These are phyloP conservation scores for Colletotrichum trifolii DNA, from an alignment of 2,329 filamentous ascomycete species.

Conservation along the genomic window DNA sequence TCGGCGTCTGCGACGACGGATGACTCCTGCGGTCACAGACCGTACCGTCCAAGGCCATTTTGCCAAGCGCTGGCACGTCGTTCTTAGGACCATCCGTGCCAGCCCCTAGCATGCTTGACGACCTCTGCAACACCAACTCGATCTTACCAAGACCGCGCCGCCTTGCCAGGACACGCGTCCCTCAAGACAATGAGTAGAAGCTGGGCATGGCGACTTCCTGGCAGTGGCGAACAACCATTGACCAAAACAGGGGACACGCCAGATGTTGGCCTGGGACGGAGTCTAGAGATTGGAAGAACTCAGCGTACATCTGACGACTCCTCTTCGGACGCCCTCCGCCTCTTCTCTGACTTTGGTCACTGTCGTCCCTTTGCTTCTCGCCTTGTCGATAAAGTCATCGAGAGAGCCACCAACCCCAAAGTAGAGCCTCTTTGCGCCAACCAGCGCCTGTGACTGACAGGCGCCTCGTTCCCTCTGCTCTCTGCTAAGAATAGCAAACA, in stretches of 20 bases:
- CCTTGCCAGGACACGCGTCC: conserved; percentile 1
- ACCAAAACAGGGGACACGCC: conserved; percentile 37
- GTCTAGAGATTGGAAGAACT: conserved; percentile 28
- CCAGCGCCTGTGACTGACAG: conserved; percentile 58
- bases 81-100: neutral
- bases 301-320: conserved; percentile 65
- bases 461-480: conserved; percentile 49
- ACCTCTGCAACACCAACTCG: neutral
- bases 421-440: conserved; percentile 83
- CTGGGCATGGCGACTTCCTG: neutral
- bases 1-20: conserved; percentile 3
- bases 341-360: conserved; percentile 68
- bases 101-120: neutral
- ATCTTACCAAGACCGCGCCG: neutral
- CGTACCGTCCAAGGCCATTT: neutral
- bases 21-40: neutral
- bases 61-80: conserved; percentile 5
- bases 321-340: conserved; percentile 69
- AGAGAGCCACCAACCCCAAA: conserved; percentile 87
- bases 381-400: conserved; percentile 74
- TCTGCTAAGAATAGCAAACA: conserved; percentile 67
- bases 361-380: conserved; percentile 58
- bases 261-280: conserved; percentile 8
- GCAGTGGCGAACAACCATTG: conserved; percentile 21
- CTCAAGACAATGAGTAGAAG: neutral